phyloP scores from a whole-genome alignment of 2,329 filamentous ascomycete genomes.

The Colletotrichum viniferum region DNA sequence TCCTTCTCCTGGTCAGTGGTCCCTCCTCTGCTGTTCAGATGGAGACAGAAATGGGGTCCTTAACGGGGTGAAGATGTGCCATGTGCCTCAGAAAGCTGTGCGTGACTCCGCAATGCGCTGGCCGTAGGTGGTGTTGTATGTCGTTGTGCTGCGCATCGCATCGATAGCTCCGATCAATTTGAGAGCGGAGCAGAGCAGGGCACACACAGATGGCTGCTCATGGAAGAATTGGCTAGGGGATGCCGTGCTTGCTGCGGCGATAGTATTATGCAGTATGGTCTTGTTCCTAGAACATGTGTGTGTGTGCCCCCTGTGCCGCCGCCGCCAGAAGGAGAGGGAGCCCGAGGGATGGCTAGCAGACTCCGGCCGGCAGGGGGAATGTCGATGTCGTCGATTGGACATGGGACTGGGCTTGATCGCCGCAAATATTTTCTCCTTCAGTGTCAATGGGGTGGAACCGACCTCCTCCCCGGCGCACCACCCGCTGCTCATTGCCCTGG shows the following conservation, averaged over 20 bases:
- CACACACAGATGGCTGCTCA: not conserved
- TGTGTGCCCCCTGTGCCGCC: not conserved
- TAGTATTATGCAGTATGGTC: not conserved
- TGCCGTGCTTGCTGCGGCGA: not conserved
- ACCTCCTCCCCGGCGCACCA: not conserved
- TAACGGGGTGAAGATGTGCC: not conserved
- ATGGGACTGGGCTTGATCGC: not conserved
- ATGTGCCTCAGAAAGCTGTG: not conserved
- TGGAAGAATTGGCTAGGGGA: not conserved
- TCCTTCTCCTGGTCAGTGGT: not conserved
- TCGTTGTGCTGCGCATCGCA: not conserved
- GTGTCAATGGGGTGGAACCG: slow-evolving; percentile 1
- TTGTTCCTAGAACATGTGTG: not conserved
- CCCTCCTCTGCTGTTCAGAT: not conserved
- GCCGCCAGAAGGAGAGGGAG: not conserved
- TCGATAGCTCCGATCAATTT: not conserved
- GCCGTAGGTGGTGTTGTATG: not conserved
- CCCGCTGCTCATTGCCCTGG: not conserved
- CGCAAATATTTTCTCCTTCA: slow-evolving; percentile 8
- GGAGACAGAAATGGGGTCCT: not conserved
- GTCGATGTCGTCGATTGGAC: slow-evolving; percentile 16
- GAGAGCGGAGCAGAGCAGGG: not conserved
- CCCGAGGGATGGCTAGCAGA: not conserved
- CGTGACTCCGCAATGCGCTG: not conserved
- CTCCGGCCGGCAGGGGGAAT: slow-evolving; percentile 11